These are phyloP conservation scores for Albophoma yamanashiensis DNA, from an alignment of 2,329 filamentous ascomycete genomes.

Conservation along the genomic window DNA sequence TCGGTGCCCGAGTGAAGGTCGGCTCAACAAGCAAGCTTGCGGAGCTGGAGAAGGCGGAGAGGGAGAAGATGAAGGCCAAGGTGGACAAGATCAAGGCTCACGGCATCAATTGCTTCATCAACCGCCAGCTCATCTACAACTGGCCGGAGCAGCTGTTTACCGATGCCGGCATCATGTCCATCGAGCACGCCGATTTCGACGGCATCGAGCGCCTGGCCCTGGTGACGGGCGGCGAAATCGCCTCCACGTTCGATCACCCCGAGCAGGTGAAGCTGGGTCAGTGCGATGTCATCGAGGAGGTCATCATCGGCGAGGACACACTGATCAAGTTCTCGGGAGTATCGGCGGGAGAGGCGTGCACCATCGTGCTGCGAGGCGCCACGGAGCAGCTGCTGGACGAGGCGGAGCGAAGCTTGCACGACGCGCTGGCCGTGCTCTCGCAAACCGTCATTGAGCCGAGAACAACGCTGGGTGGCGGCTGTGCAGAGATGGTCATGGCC, in stretches of 20 bases:
- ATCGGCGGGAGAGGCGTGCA: conserved; percentile 87
- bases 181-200: conserved; percentile 98
- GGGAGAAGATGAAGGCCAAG: conserved; percentile 99
- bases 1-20: conserved; percentile 93
- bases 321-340: conserved; percentile 97
- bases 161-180: conserved; percentile 94
- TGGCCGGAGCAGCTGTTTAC: conserved; percentile 99
- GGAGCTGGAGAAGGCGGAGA: conserved; percentile 96
- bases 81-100: conserved; percentile 98
- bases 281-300: conserved; percentile 92
- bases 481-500: conserved; percentile 98
- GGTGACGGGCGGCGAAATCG: conserved; percentile 94
- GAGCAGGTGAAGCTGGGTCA: conserved; percentile 93
- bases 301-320: conserved; percentile 96
- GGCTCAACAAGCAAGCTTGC: conserved; percentile 92
- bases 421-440: conserved; percentile 89
- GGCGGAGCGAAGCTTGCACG: conserved; percentile 89
- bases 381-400: conserved; percentile 96
- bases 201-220: conserved; percentile 91
- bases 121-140: conserved; percentile 98
- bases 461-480: conserved; percentile 89
- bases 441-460: conserved; percentile 93
- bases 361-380: conserved; percentile 88
- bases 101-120: conserved; percentile 99
- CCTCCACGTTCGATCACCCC: conserved; percentile 95